Percentiles rank a stretch among this genome's conserved stretches.
Evolutionary conservation across 495 filamentous ascomycete species (phyloP).

Genomic region (Talaromyces thailandensis): DNA sequence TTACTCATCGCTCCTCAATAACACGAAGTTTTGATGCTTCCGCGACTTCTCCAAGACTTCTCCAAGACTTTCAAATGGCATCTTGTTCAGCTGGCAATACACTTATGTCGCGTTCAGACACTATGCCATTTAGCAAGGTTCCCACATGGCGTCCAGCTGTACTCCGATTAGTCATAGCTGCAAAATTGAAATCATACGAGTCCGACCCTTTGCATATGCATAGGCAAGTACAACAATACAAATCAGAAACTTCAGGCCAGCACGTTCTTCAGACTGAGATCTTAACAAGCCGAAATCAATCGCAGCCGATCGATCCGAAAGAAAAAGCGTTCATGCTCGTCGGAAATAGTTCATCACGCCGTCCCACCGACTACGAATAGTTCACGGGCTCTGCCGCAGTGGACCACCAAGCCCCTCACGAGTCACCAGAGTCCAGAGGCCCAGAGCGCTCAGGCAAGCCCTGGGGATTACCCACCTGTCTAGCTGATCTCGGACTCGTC

Average conservation of each 20-base stretch:
- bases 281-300: neutral
- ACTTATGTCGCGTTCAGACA: neutral
- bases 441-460: no score
- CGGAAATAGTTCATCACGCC: neutral
- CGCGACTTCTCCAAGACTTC: neutral
- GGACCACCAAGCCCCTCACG: neutral
- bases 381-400: neutral
- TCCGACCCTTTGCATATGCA: neutral
- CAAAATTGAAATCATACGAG: neutral
- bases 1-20: neutral
- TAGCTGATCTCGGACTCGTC: neutral
- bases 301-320: neutral
- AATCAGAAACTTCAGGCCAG: neutral
- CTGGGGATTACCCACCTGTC: neutral
- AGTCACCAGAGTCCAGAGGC: no score
- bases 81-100: neutral
- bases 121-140: neutral
- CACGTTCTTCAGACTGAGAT: neutral
- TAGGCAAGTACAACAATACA: neutral
- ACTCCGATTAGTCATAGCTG: neutral
- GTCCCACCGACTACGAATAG: neutral
- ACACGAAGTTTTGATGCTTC: neutral
- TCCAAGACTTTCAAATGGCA: neutral
- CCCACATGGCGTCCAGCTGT: neutral
- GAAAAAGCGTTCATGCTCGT: neutral